These are phyloP conservation scores for Alternaria metachromatica DNA, from an alignment of 2,329 filamentous ascomycete genomes.

Conservation along the genomic window DNA sequence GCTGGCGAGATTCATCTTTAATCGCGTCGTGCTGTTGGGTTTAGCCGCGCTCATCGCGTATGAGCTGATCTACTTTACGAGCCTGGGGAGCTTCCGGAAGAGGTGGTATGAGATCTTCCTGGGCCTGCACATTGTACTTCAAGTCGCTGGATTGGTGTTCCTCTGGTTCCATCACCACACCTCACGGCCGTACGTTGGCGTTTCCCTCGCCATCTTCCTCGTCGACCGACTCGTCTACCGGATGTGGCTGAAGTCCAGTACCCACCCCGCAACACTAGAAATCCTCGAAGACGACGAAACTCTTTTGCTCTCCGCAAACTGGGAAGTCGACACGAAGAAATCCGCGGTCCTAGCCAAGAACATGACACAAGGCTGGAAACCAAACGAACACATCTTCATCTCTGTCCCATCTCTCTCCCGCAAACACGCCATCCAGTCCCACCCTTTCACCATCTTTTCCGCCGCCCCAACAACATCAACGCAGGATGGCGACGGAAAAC, in stretches of 20 bases:
- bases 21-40: conserved; percentile 61
- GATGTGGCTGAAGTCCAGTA: conserved; percentile 59
- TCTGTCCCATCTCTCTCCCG: conserved; percentile 62
- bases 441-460: conserved; percentile 72
- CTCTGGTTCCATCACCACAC: conserved; percentile 66
- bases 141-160: conserved; percentile 61
- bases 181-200: conserved; percentile 60
- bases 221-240: conserved; percentile 66
- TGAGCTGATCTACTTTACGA: conserved; percentile 67
- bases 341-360: conserved; percentile 33
- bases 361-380: conserved; percentile 62
- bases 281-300: conserved; percentile 66
- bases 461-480: conserved; percentile 54
- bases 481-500: conserved; percentile 31
- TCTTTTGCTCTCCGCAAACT: conserved; percentile 57
- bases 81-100: conserved; percentile 65
- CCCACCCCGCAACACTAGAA: conserved; percentile 57
- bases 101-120: conserved; percentile 70
- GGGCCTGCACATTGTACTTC: conserved; percentile 64
- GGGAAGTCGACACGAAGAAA: conserved; percentile 39
- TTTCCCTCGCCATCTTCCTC: conserved; percentile 63
- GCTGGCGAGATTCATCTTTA: conserved; percentile 59
- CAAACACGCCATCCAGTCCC: conserved; percentile 64
- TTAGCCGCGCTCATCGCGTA: conserved; percentile 64
- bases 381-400: conserved; percentile 70